Base-by-base conservation (phyloP, 2,329 filamentous ascomycete species). In the Paraconiothyrium sp. region DNA sequence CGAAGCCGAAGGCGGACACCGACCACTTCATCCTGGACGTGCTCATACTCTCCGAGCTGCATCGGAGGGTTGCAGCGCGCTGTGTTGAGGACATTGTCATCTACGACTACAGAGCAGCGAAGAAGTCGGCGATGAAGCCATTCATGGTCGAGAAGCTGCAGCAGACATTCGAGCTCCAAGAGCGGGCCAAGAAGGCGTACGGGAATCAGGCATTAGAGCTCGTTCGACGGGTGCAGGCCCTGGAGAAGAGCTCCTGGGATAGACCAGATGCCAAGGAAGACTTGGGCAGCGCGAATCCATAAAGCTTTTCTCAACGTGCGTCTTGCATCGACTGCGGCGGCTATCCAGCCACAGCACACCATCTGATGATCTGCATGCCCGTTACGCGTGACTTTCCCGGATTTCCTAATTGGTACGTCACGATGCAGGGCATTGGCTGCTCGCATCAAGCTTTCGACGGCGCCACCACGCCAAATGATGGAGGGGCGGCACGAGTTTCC, bases 241-340 rank as follows among this genome's bases (percentile, higher is more conserved):
- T 97, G 49, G 94, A 97, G 81, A 83, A 82, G 70, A 83, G 84
- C 60, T 93, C 90, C 35, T 97, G 93, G 92, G 86, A 94, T 77
- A 82, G 88, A 60, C 77, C 81, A 39, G 90, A 86, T 75, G 92
- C 92, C 1, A 86, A 90, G 32, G 92, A 95, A 75, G 90, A 93
- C 75, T 74, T 89, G 41, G 78, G 78, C 39, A 74, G 70, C 61
- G 72, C 68, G 62, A 62, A 62, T 55, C 54, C 57, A 61, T 68
- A 64, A 62, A 64, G 52, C 61, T 66, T 65, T 57, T 54, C 39
- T 57, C 43, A 54, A 52, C 58, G 34, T 52, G 24, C 24, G 51
- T 43, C 37, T 32, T 55, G 61, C 57, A 58, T 52, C 54, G 54
- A 49, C 16, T 60, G 32, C 22, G 30, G 54, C 48, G 48, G 56